phyloP scores from a whole-genome alignment of 257 asterid species.

The Solanum pinnatisectum region DNA sequence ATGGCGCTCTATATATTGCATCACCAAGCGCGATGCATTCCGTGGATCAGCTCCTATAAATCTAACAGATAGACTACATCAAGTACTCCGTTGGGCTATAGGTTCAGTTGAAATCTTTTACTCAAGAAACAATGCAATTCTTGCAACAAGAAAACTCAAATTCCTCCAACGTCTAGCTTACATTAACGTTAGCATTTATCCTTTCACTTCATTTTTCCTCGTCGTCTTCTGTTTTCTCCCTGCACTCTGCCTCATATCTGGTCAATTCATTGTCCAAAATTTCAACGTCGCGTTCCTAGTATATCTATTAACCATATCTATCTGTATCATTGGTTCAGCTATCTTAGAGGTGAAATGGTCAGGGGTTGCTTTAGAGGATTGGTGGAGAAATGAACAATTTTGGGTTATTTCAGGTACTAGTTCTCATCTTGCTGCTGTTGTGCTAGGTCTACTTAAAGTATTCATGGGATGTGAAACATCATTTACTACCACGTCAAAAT shows the following conservation, averaged over 20 bases:
- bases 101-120: constrained; percentile 42
- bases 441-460: constrained; percentile 31
- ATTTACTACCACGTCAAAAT: constrained; percentile 27
- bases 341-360: constrained; percentile 35
- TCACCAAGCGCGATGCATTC: constrained; percentile 33
- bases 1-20: constrained; percentile 34
- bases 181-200: constrained; percentile 29
- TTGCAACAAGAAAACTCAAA: constrained; percentile 11
- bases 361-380: constrained; percentile 27
- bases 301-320: constrained; percentile 15
- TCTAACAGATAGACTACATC: constrained; percentile 35
- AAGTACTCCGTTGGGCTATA: constrained; percentile 38
- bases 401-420: constrained; percentile 41
- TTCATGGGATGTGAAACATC: constrained; percentile 34
- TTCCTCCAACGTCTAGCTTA: constrained; percentile 32
- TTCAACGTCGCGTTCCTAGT: constrained; percentile 16
- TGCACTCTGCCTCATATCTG: constrained; percentile 31
- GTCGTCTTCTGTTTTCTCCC: constrained; percentile 35
- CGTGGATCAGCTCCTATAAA: constrained; percentile 42
- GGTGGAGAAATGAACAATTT: constrained; percentile 41
- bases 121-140: constrained; percentile 23
- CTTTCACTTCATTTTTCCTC: constrained; percentile 32
- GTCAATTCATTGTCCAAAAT: constrained; percentile 26
- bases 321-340: constrained; percentile 20
- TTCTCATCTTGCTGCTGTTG: constrained; percentile 33